A percentile compares a stretch with the other conserved stretches of the same genome.
phyloP scores from a whole-genome alignment of 768 basidiomycete species.

The Mycena belliarum region DNA sequence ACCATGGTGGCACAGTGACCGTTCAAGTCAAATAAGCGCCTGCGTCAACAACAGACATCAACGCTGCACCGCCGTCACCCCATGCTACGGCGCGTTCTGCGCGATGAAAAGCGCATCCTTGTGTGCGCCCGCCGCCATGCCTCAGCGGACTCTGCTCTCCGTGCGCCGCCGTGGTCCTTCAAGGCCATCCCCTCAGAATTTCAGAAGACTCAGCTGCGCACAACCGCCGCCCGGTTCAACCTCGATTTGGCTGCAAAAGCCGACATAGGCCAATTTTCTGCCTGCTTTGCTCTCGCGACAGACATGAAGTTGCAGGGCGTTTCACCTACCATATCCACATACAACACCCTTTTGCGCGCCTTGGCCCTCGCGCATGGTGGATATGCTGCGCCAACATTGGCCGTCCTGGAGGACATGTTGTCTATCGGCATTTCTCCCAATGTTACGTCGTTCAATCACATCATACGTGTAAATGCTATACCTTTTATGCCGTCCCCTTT shows the following conservation, averaged over 20 bases:
- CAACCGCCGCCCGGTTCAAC: conserved; percentile 31
- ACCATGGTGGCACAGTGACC: conserved; percentile 32
- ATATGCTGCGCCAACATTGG: conserved; percentile 55
- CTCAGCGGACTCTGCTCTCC: conserved; percentile 3
- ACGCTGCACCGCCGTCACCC: neutral
- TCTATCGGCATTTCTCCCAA: conserved; percentile 50
- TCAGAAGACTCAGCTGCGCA: conserved; percentile 25
- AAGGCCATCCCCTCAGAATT: conserved; percentile 23
- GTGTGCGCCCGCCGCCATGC: conserved; percentile 6
- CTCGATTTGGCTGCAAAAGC: conserved; percentile 30
- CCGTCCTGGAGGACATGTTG: conserved; percentile 71
- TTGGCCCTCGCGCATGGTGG: conserved; percentile 48
- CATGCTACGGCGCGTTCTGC: conserved; percentile 12
- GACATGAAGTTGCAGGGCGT: conserved; percentile 61
- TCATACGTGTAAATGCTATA: conserved; percentile 42
- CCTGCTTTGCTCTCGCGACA: conserved; percentile 45
- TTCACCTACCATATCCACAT: conserved; percentile 54
- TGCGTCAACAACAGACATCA: too few relatives aligned
- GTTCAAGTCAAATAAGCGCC: neutral
- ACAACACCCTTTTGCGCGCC: conserved; percentile 56
- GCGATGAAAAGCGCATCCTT: conserved; percentile 6
- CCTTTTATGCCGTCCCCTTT: neutral
- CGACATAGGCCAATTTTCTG: conserved; percentile 34
- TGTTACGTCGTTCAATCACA: conserved; percentile 53
- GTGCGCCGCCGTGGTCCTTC: conserved; percentile 31